Evolutionary conservation across 495 filamentous ascomycete genomes (phyloP).

Genomic region (Rhizodiscina lignyota): DNA sequence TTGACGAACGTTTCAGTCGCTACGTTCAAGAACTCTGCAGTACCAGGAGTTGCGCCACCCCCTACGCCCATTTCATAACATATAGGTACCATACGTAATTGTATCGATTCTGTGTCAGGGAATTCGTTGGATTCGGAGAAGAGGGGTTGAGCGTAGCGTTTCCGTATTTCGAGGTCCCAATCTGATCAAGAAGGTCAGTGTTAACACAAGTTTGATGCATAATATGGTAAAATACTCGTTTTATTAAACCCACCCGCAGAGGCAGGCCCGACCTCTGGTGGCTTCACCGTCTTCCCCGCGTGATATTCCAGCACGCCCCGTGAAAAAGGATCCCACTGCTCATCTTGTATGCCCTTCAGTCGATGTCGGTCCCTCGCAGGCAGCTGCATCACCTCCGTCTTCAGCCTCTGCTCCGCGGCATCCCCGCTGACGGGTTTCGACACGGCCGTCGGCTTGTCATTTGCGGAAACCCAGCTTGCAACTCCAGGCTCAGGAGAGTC

Average conservation of each 20-base stretch:
- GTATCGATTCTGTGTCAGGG: constrained; percentile 62
- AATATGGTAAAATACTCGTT: too few species aligned
- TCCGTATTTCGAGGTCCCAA: constrained; percentile 62
- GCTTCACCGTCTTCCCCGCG: constrained; percentile 45
- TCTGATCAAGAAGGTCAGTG: too few species aligned
- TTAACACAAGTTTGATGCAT: too few species aligned
- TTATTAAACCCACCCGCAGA: constrained; percentile 72
- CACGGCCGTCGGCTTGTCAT: constrained; percentile 76
- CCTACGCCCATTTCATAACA: constrained; percentile 82
- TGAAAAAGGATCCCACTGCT: constrained; percentile 6
- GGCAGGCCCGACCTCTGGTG: constrained; percentile 58
- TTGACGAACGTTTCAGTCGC: constrained; percentile 89
- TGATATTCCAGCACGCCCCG: constrained; percentile 33
- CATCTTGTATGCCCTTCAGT: constrained; percentile 59
- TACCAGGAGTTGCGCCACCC: constrained; percentile 51
- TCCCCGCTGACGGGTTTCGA: constrained; percentile 72
- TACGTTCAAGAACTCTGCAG: constrained; percentile 72
- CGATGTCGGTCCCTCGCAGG: constrained; percentile 70
- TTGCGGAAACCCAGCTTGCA: constrained; percentile 88
- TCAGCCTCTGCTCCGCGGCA: constrained; percentile 76
- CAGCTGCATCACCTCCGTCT: constrained; percentile 88
- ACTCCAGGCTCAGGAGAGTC: constrained; percentile 86
- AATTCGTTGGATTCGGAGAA: constrained; percentile 87
- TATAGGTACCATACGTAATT: constrained; percentile 78
- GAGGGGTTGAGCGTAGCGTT: constrained; percentile 75